These are phyloP conservation scores for Mucor piriformis DNA, from an alignment of 371 early-diverging fungal species.

Conservation along the genomic window DNA sequence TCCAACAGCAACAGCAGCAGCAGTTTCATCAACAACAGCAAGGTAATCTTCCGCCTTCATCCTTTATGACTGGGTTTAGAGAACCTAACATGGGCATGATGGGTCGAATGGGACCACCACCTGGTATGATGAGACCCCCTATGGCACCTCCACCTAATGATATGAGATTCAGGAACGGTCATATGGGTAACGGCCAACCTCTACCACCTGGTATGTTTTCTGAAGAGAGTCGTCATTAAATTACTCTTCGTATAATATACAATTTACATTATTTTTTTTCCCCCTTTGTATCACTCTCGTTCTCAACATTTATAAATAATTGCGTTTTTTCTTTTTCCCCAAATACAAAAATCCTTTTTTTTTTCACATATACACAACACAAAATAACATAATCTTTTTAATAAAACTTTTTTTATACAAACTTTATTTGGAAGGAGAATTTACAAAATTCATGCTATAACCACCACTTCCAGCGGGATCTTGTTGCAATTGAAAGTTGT, in stretches of 20 bases:
- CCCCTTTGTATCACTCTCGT: not conserved
- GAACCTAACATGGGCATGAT: constrained; percentile 26
- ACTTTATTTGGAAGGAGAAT: constrained; percentile 27
- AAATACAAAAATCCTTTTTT: constrained; percentile 1
- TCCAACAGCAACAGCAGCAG: constrained; percentile 21
- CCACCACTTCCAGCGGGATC: constrained; percentile 60
- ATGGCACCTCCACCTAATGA: constrained; percentile 18
- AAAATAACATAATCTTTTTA: not conserved
- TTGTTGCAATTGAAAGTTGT: constrained; percentile 73
- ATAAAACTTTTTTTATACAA: not conserved
- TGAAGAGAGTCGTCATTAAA: constrained; percentile 10
- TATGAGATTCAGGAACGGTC: constrained; percentile 22
- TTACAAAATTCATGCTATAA: constrained; percentile 70
- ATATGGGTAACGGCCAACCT: constrained; percentile 11
- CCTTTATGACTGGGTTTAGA: constrained; percentile 32
- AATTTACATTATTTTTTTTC: not conserved
- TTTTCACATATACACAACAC: not conserved
- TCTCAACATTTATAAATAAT: not conserved
- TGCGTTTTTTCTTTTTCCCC: not conserved
- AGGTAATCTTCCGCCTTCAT: constrained; percentile 20
- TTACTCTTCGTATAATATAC: not conserved
- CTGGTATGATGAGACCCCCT: constrained; percentile 31
- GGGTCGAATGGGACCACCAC: constrained; percentile 30
- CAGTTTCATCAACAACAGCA: constrained; percentile 26
- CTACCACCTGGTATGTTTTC: constrained; percentile 29